Evolutionary conservation across 495 filamentous ascomycete genomes (phyloP).

Genomic region (Annulohypoxylon maeteangense): DNA sequence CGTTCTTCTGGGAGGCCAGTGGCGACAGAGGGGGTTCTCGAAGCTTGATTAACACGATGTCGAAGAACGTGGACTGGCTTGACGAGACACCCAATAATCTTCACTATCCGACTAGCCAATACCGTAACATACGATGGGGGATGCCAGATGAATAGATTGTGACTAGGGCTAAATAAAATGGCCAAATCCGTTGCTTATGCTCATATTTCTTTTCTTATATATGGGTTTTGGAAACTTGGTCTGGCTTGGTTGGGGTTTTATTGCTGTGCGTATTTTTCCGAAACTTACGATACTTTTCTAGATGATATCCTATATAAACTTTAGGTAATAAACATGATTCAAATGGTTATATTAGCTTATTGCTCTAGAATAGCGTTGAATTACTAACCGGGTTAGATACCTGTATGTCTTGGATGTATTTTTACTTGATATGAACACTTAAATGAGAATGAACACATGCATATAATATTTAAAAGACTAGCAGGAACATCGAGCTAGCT

Average conservation of each 20-base stretch:
- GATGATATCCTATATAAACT: neutral
- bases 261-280: neutral
- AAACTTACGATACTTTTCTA: neutral
- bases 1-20: constrained; percentile 92
- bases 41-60: constrained; percentile 72
- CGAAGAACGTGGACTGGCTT: constrained; percentile 61
- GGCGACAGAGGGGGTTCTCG: constrained; percentile 70
- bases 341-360: neutral
- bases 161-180: neutral
- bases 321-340: constrained; percentile 19
- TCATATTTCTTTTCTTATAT: constrained; percentile 3
- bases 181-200: neutral
- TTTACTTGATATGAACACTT: neutral
- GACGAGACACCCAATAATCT: constrained; percentile 72
- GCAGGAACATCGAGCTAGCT: neutral
- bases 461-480: neutral
- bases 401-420: neutral
- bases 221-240: constrained; percentile 23
- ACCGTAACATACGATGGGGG: constrained; percentile 71
- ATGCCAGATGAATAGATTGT: constrained; percentile 50
- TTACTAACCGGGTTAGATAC: neutral
- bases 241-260: constrained; percentile 1
- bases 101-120: constrained; percentile 73
- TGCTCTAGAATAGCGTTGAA: neutral
- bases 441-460: neutral